These are phyloP conservation scores for Coffea humblotiana DNA, from an alignment of 305 asterid genomes.

Conservation along the genomic window DNA sequence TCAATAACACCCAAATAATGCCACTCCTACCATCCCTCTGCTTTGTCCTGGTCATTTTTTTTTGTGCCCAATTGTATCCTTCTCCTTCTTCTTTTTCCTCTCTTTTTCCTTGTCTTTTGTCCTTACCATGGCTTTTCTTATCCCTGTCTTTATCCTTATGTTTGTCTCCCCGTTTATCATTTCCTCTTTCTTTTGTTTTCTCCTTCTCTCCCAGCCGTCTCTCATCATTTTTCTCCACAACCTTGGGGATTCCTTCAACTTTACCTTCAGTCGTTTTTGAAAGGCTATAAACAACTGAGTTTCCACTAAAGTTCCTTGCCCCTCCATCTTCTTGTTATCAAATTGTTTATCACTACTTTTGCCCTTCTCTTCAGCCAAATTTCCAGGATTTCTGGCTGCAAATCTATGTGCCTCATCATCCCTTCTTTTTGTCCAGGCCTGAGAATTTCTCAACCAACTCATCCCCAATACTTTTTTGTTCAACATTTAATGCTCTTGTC, in stretches of 20 bases:
- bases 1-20: conserved; percentile 15
- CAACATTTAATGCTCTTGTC: conserved; percentile 59
- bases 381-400: conserved; percentile 29
- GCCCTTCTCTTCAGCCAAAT: conserved; percentile 38
- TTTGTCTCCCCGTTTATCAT: conserved; percentile 33
- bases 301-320: conserved; percentile 36
- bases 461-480: conserved; percentile 40
- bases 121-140: conserved; percentile 35
- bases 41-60: conserved; percentile 25
- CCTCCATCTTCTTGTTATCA: conserved; percentile 34
- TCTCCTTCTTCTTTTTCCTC: conserved; percentile 27
- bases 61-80: conserved; percentile 23
- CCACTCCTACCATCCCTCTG: conserved; percentile 21
- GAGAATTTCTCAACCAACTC: conserved; percentile 40
- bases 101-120: conserved; percentile 37
- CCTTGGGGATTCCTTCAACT: conserved; percentile 37
- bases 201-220: conserved; percentile 39
- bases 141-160: conserved; percentile 38
- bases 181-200: conserved; percentile 38
- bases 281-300: conserved; percentile 32
- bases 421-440: conserved; percentile 25
- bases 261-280: conserved; percentile 28
- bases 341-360: conserved; percentile 36
- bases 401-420: conserved; percentile 35
- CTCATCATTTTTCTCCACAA: conserved; percentile 37